Evolutionary conservation across 805 yeast genomes (phyloP).

Genomic region (Suhomyces tanzawaensis): DNA sequence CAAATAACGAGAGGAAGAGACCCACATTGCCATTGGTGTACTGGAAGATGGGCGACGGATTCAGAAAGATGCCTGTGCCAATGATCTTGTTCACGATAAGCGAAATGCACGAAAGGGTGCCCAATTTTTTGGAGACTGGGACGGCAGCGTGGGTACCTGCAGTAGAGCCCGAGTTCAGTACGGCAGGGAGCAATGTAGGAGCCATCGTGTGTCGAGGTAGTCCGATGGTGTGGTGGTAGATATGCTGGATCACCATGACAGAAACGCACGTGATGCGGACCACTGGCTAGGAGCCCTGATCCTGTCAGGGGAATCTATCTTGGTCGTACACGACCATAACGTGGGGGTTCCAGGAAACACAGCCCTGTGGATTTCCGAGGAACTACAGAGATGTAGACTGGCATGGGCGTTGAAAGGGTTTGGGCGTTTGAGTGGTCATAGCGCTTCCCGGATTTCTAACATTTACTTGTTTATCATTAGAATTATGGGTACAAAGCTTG

Average conservation of each 20-base stretch:
- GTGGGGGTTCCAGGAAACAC: too few relatives aligned
- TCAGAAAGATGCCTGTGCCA: slow-evolving; percentile 43
- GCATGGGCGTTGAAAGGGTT: too few relatives aligned
- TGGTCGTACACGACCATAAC: too few relatives aligned
- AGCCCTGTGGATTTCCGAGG: too few relatives aligned
- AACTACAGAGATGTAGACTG: too few relatives aligned
- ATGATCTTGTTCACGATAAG: slow-evolving; percentile 43
- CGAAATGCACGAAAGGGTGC: slow-evolving; percentile 35
- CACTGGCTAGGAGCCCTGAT: too few relatives aligned
- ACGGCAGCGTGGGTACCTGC: background rate
- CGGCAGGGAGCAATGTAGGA: background rate
- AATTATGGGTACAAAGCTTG: too few relatives aligned
- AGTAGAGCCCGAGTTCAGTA: background rate
- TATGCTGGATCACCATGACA: slow-evolving; percentile 1
- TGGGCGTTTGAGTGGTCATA: too few relatives aligned
- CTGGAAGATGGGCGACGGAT: slow-evolving; percentile 40
- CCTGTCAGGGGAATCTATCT: too few relatives aligned
- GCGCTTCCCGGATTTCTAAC: too few relatives aligned
- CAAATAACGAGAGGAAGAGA: slow-evolving; percentile 31
- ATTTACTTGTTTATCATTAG: too few relatives aligned
- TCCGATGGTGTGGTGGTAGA: background rate
- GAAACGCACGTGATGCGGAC: slow-evolving; percentile 5
- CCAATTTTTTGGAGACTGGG: slow-evolving; percentile 13
- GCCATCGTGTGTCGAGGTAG: background rate
- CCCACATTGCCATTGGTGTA: slow-evolving; percentile 39